phyloP scores from a whole-genome alignment of 805 yeast species.

The Candida insectalens region DNA sequence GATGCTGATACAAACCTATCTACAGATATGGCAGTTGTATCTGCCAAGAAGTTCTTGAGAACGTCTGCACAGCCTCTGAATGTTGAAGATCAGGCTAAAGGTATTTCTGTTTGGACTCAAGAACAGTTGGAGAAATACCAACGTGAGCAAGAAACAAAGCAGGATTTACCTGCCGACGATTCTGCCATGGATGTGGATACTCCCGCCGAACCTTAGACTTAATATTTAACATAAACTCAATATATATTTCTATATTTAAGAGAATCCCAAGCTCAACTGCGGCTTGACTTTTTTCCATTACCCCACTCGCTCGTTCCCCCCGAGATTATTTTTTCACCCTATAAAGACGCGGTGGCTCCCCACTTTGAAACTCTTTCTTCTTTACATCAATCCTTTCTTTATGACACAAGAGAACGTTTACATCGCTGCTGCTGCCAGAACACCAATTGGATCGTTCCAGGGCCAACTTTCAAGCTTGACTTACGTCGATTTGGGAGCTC shows the following conservation, averaged over 20 bases:
- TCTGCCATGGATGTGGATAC: background rate
- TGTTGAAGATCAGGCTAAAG: slow-evolving; percentile 76
- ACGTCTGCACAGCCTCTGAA: slow-evolving; percentile 91
- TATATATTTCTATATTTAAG: too few species aligned
- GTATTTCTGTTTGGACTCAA: slow-evolving; percentile 85
- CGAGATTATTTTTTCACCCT: too few species aligned
- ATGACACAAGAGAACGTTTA: slow-evolving; percentile 46
- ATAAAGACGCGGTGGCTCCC: too few species aligned
- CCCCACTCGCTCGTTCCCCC: too few species aligned
- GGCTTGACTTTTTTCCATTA: too few species aligned
- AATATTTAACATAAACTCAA: too few species aligned
- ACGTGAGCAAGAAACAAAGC: slow-evolving; percentile 30
- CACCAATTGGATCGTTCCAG: slow-evolving; percentile 93
- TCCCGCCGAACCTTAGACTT: too few species aligned
- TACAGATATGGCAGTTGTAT: slow-evolving; percentile 95
- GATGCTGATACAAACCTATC: slow-evolving; percentile 90
- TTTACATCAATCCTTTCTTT: background rate
- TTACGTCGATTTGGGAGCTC: slow-evolving; percentile 83
- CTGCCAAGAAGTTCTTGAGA: slow-evolving; percentile 85
- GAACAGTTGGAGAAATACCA: slow-evolving; percentile 58
- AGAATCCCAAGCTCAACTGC: too few species aligned
- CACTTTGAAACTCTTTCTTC: background rate
- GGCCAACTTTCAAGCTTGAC: slow-evolving; percentile 69
- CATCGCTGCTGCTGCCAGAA: slow-evolving; percentile 86
- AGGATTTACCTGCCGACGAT: background rate